A percentile compares a stretch with the other conserved stretches of the same genome.
Evolutionary conservation across 106 monocot species (phyloP).

Genomic region (Cymbidium sinense): DNA sequence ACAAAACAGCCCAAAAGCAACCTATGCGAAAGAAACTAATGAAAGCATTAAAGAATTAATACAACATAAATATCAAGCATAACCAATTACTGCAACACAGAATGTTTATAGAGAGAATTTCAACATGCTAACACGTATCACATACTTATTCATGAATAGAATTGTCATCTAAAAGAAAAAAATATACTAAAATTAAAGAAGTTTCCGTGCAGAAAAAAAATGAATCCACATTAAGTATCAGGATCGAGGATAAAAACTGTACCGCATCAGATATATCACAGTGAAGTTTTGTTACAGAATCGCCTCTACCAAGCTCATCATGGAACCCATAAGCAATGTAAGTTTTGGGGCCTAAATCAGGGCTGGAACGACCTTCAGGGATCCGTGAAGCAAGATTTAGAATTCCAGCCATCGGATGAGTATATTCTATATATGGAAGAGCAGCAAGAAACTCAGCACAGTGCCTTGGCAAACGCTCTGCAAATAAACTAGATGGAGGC

Average conservation of each 20-base stretch:
- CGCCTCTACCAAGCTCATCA: conserved; percentile 35
- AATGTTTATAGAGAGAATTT: background rate
- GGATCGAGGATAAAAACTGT: background rate
- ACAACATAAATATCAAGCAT: background rate
- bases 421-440: conserved; percentile 31
- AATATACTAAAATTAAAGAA: background rate
- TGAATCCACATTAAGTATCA: background rate
- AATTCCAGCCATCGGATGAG: conserved; percentile 21
- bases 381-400: conserved; percentile 27
- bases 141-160: background rate
- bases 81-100: background rate
- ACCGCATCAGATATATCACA: conserved; percentile 41
- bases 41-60: too few species aligned
- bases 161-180: background rate
- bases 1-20: too few species aligned
- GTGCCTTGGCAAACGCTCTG: conserved; percentile 37
- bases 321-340: conserved; percentile 34
- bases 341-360: conserved; percentile 35
- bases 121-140: background rate
- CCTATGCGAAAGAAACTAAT: too few species aligned
- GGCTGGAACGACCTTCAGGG: conserved; percentile 27
- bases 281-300: conserved; percentile 37
- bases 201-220: background rate
- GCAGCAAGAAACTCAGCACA: conserved; percentile 26
- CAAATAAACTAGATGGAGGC: conserved; percentile 29